These are phyloP conservation scores for Quercus suber DNA, from an alignment of 306 rosid genomes.

Conservation along the genomic window DNA sequence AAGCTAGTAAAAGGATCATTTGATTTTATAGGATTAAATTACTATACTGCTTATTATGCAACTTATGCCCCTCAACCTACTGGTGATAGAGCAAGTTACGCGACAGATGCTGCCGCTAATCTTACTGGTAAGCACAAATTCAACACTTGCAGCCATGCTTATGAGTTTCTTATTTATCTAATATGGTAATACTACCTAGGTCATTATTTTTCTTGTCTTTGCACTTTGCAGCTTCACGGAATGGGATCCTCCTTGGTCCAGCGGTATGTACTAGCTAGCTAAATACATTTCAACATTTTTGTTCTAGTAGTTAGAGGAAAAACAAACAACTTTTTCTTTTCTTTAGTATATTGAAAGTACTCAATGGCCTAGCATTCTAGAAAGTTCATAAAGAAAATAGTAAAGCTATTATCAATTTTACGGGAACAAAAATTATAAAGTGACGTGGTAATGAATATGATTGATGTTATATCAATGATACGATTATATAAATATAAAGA, in stretches of 20 bases:
- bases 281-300: not conserved
- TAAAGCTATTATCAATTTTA: too few relatives aligned
- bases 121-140: conserved; percentile 28
- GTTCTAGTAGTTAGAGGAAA: not conserved
- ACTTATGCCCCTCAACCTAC: conserved; percentile 18
- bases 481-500: too few relatives aligned
- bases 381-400: too few relatives aligned
- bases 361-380: too few relatives aligned
- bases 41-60: conserved; percentile 52
- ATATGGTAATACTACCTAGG: not conserved
- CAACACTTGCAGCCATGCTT: not conserved
- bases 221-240: conserved; percentile 21
- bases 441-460: too few relatives aligned
- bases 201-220: not conserved
- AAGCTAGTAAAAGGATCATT: conserved; percentile 45
- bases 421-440: too few relatives aligned
- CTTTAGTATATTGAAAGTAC: too few relatives aligned
- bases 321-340: too few relatives aligned
- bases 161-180: not conserved
- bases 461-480: too few relatives aligned
- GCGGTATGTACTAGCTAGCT: conserved; percentile 29
- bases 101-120: conserved; percentile 33
- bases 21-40: conserved; percentile 64
- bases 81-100: conserved; percentile 10
- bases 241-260: conserved; percentile 51